phyloP scores from a whole-genome alignment of 306 rosid species.

The Lathyrus sativus region DNA sequence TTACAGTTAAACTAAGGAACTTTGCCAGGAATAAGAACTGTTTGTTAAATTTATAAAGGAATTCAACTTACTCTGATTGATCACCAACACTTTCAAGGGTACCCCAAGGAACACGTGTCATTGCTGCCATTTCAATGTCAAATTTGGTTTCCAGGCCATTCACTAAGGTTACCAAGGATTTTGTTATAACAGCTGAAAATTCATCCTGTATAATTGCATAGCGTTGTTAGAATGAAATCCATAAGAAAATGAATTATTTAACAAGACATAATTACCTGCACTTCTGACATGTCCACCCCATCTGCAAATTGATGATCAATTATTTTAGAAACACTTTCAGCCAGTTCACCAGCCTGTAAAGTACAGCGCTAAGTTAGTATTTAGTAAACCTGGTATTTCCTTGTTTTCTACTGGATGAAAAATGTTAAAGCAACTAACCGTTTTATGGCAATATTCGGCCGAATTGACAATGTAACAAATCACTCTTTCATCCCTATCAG shows the following conservation, averaged over 20 bases:
- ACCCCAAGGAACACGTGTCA: conserved; percentile 95
- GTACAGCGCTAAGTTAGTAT: conserved; percentile 37
- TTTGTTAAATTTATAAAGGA: conserved; percentile 23
- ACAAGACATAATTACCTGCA: conserved; percentile 65
- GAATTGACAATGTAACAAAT: conserved; percentile 96
- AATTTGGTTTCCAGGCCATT: conserved; percentile 95
- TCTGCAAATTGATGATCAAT: conserved; percentile 75
- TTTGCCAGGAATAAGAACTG: conserved; percentile 19
- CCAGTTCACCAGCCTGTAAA: conserved; percentile 91
- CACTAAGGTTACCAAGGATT: conserved; percentile 88
- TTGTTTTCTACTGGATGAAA: conserved; percentile 32
- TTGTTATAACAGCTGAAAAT: conserved; percentile 92
- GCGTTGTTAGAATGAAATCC: conserved; percentile 34
- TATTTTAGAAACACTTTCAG: conserved; percentile 92
- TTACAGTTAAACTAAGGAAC: conserved; percentile 33
- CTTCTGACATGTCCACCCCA: conserved; percentile 94
- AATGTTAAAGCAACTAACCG: conserved; percentile 58
- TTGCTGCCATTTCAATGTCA: conserved; percentile 94
- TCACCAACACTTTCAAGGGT: conserved; percentile 97
- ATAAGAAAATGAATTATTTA: conserved; percentile 16
- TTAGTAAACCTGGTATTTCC: conserved; percentile 37
- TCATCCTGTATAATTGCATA: conserved; percentile 72
- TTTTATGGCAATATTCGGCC: conserved; percentile 93
- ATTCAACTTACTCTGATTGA: conserved; percentile 84
- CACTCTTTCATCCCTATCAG: conserved; percentile 96